Conservation (phyloP, 495 filamentous ascomycete genomes). For the Bacidia gigantensis region DNA sequence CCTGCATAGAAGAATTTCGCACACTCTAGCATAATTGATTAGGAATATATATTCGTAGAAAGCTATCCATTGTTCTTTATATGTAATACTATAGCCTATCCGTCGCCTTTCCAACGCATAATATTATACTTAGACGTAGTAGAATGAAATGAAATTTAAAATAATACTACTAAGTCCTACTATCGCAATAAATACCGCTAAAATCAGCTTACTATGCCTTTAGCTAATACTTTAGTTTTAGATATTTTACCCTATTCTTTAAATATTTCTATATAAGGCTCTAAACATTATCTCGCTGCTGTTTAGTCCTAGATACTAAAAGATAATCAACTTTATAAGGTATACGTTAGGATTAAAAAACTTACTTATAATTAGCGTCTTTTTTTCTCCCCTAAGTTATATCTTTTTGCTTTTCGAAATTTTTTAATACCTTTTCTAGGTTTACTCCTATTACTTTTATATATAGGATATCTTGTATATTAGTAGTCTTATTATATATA, state of each 20-base stretch:
- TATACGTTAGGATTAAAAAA: background rate
- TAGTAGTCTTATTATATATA: background rate
- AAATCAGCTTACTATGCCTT: background rate
- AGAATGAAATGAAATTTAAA: too few relatives aligned
- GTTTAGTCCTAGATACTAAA: background rate
- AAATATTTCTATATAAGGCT: background rate
- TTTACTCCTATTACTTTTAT: background rate
- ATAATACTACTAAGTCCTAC: too few relatives aligned
- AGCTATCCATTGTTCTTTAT: too few relatives aligned
- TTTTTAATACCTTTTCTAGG: background rate
- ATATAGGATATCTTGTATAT: background rate
- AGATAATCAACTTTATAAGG: background rate
- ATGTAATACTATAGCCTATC: too few relatives aligned
- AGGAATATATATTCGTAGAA: too few relatives aligned
- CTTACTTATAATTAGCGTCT: background rate
- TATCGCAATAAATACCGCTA: too few relatives aligned
- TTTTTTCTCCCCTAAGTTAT: background rate
- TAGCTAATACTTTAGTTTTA: background rate
- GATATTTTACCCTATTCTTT: background rate
- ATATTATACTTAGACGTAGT: too few relatives aligned
- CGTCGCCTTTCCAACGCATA: too few relatives aligned
- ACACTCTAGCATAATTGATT: background rate
- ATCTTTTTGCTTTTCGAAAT: background rate
- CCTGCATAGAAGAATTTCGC: too few relatives aligned
- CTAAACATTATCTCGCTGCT: background rate